phyloP scores from a whole-genome alignment of 2,329 filamentous ascomycete species.

The Intubia oerlemansii region DNA sequence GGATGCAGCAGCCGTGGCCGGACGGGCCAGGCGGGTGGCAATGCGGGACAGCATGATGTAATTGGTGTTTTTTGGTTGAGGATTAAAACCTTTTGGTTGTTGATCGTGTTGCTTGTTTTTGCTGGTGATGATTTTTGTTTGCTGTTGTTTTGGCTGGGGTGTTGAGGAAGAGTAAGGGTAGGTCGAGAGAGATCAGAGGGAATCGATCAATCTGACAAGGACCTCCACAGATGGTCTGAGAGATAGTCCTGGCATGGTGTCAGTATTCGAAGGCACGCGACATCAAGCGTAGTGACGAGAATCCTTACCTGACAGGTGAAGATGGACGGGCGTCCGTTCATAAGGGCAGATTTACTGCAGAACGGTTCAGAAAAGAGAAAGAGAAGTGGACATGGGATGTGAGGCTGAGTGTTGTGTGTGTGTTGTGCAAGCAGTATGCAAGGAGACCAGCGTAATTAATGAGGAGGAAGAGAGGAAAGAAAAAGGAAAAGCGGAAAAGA shows the following conservation, averaged over 20 bases:
- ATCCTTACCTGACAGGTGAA: slow-evolving; percentile 65
- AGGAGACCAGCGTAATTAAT: neutral
- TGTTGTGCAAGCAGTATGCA: neutral
- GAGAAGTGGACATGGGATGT: neutral
- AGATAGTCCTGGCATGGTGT: neutral
- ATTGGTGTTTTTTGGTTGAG: neutral
- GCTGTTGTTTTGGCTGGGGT: neutral
- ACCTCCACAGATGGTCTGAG: slow-evolving; percentile 29
- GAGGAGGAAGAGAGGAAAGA: neutral
- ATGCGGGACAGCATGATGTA: slow-evolving; percentile 41
- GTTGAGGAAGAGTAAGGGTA: slow-evolving; percentile 7
- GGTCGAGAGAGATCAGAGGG: no score
- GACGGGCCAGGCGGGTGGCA: slow-evolving; percentile 28
- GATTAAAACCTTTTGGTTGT: slow-evolving; percentile 1
- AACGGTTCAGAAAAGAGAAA: slow-evolving; percentile 13
- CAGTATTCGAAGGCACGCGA: neutral
- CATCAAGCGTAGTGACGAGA: neutral
- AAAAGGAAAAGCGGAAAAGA: slow-evolving; percentile 4
- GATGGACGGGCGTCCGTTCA: slow-evolving; percentile 66
- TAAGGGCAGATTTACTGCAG: slow-evolving; percentile 41
- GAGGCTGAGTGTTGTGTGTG: neutral
- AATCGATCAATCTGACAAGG: slow-evolving; percentile 27
- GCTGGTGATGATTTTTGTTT: slow-evolving; percentile 6
- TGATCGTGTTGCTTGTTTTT: slow-evolving; percentile 9
- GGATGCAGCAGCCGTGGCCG: slow-evolving; percentile 12